Percentiles rank a stretch among this genome's conserved stretches.
Conservation (phyloP, 139 green algal genomes). For the Chlamydomonas sphaeroides region DNA sequence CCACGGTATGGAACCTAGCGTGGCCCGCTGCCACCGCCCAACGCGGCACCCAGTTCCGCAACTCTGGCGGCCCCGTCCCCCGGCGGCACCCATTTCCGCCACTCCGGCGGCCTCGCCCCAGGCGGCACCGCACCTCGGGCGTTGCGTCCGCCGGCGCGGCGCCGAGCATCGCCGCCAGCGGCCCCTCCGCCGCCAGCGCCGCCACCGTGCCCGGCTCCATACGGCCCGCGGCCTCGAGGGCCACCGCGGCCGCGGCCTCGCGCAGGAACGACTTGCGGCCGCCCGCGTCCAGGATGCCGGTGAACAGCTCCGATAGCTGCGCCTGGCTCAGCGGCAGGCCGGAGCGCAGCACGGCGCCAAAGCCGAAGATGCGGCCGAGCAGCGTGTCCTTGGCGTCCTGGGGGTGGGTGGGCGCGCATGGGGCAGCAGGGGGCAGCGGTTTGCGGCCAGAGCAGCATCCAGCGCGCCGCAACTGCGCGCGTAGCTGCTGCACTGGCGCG, state of each 20-base stretch:
- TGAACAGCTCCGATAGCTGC: conserved; percentile 9
- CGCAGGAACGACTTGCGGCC: conserved; percentile 78
- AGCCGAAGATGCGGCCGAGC: conserved; percentile 79
- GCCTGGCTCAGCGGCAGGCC: conserved; percentile 38
- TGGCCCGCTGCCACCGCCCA: too few species aligned
- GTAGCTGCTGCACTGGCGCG: too few species aligned
- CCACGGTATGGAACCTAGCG: too few species aligned
- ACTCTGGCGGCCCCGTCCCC: too few species aligned
- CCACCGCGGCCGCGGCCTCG: conserved; percentile 64
- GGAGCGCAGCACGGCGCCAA: conserved; percentile 61
- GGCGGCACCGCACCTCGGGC: conserved; percentile 21
- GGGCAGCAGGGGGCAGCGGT: neutral
- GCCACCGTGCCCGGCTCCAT: neutral
- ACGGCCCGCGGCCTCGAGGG: conserved; percentile 46
- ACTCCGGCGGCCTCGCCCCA: too few species aligned
- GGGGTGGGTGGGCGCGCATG: neutral
- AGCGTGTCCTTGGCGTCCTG: conserved; percentile 73
- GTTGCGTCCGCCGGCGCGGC: conserved; percentile 19
- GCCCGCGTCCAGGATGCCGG: conserved; percentile 53
- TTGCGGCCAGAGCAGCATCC: too few species aligned
- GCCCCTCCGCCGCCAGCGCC: neutral
- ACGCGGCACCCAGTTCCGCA: too few species aligned
- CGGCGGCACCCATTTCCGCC: too few species aligned
- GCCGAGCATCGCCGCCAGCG: neutral
- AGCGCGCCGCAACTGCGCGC: too few species aligned